Evolutionary conservation across 2,329 filamentous ascomycete genomes (phyloP), one percentile per base, ranked within the genome.

Genomic region (Trichoderma atrobrunneum): DNA sequence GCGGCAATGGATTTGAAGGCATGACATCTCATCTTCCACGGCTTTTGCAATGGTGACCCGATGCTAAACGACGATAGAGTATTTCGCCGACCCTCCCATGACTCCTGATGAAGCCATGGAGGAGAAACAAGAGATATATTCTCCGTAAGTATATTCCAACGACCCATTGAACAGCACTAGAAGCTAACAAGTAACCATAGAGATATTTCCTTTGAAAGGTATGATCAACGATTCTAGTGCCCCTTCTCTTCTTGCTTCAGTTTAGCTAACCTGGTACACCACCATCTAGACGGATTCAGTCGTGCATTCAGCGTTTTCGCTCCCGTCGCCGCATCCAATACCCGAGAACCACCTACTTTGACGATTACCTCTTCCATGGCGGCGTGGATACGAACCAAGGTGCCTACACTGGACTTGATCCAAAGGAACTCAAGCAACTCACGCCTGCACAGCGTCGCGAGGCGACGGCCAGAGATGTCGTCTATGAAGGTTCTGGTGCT

Each of bases 251-350:
- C 11, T 21, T 6, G 21, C 5, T 7, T 26, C 8, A 18, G 26
- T 26, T 54, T 12, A 16, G n/a, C 64, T 72, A 64, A 72, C 7
- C 7, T 34, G 18, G 28, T 14, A 59, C 12, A 24, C 48, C 43
- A 2, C n/a, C 8, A 24, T 59, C 4, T 62, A 92, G 92, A 71
- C 93, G 96, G 61, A 93, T 98, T 54, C 91, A 98, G 78, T 88
- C 91, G 30, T 96, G 93, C 61, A 92, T 98, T 70, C 90, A 94
- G 75, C 91, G 94, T 16, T 99, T 91, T 82, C 90, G 92, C 74
- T 86, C 88, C 43, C 92, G 91, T 61, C 92, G 95, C 36, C 94
- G 93, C 75, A 87, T 97, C 72, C 88, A 92, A 72, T 80, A 84
- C 14, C 84, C 89, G 5, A 89, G 90, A 28, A 80, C 85, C 5